Evolutionary conservation across 1,139 yeast genomes (phyloP), one percentile per base, ranked within the genome.

Genomic region (Candida sanyaensis): DNA sequence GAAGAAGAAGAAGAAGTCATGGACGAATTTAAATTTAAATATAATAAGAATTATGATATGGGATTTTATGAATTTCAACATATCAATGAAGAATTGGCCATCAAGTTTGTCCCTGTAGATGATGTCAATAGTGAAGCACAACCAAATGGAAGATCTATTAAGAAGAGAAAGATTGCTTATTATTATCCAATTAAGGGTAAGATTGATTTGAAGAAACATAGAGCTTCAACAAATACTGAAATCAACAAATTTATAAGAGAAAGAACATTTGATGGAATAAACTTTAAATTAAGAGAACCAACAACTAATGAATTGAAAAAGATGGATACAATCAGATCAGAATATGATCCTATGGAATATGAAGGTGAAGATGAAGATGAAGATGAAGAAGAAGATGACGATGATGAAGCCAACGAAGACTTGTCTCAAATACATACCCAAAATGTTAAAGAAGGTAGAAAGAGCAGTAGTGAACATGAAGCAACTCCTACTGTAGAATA

Each of bases 11-110:
- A 67, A 3, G 73, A 77, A 33, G 67, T 73, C 8, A 49, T 49
- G 37, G 65, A 62, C 37, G 62, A 61, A 39, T 87, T 71, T 65
- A 74, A 77, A 47, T 89, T 81, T 65, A 76, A 77, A 47, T 88
- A 87, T 60, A 67, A 74, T 41, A 87, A 90, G 64, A 96, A 92
- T 64, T 91, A 86, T 62, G 97, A 91, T 59, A 82, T 90, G 80
- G 82, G 78, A 50, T 80, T 81, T 58, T 77, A 77, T 46, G 72
- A 77, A 45, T 73, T 73, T 50, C 57, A 68, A 34, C 72, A 72
- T 50, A 68, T 71, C 13, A 75, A 78, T 55, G 78, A 75, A 50
- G 83, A 80, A 55, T 63, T 69, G 48, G 62, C 75, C 26, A 69
- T 77, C 41, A 68, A 73, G 41, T 71, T 78, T 51, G 69, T 72